These are phyloP conservation scores for Syzygium syzygioides DNA, from an alignment of 441 rosid species.

Conservation along the genomic window DNA sequence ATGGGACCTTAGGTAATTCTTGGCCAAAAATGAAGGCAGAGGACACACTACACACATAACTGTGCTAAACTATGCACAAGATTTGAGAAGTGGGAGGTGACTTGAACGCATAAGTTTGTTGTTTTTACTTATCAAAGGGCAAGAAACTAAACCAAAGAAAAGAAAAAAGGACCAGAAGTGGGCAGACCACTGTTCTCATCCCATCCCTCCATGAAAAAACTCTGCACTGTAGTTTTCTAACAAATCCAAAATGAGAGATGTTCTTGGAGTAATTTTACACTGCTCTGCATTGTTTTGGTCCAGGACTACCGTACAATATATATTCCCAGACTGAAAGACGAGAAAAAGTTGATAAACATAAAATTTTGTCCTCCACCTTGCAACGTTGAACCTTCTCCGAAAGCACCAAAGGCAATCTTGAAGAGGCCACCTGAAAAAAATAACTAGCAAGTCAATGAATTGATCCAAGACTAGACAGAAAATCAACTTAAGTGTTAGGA, in stretches of 20 bases:
- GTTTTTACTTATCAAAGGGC: neutral
- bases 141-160: neutral
- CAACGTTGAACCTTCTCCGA: slow-evolving; percentile 83
- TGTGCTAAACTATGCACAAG: neutral
- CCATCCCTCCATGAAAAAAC: neutral
- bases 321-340: neutral
- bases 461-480: slow-evolving; percentile 11
- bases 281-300: neutral
- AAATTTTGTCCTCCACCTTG: slow-evolving; percentile 40
- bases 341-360: neutral
- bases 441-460: slow-evolving; percentile 14
- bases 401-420: slow-evolving; percentile 81
- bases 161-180: neutral
- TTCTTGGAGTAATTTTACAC: neutral
- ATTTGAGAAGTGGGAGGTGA: neutral
- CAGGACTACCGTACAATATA: neutral
- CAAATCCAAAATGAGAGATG: neutral
- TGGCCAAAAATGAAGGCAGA: neutral
- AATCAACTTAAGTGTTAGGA: slow-evolving; percentile 1
- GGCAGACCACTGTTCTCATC: neutral
- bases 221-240: neutral
- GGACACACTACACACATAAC: neutral
- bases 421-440: slow-evolving; percentile 52
- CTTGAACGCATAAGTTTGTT: neutral
- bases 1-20: neutral